Percentiles rank a stretch among this genome's conserved stretches.
phyloP scores from a whole-genome alignment of 2,329 filamentous ascomycete genomes.

The Rhexocercosporidium sp. region DNA sequence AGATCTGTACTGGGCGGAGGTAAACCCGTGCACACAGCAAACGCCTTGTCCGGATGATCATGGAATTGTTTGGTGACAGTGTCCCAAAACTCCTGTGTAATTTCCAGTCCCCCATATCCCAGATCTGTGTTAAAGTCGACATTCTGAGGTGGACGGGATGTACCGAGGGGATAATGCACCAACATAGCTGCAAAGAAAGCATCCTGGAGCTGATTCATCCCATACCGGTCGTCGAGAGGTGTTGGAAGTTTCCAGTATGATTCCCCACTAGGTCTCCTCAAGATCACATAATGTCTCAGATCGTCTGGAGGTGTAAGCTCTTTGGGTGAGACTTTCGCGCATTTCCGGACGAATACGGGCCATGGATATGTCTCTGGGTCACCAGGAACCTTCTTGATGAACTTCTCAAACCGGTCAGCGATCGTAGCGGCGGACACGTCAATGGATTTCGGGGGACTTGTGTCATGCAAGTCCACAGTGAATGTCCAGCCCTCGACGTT shows the following conservation, averaged over 20 bases:
- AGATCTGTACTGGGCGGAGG: neutral
- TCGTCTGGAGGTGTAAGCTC: conserved; percentile 9
- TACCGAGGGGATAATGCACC: conserved; percentile 16
- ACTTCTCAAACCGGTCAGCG: neutral
- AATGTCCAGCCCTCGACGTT: neutral
- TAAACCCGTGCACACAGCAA: neutral
- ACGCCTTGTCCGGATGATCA: neutral
- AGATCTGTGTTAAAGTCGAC: conserved; percentile 16
- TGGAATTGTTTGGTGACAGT: neutral
- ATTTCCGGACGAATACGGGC: conserved; percentile 8
- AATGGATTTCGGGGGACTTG: neutral
- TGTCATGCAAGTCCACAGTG: conserved; percentile 1
- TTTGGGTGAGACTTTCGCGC: conserved; percentile 2
- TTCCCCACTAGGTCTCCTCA: neutral
- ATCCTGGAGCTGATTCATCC: conserved; percentile 32
- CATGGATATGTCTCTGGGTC: neutral
- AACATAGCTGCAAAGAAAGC: conserved; percentile 26
- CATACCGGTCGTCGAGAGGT: conserved; percentile 12
- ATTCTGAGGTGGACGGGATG: conserved; percentile 4
- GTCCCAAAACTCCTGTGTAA: conserved; percentile 15
- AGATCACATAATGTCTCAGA: conserved; percentile 10
- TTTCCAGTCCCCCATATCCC: conserved; percentile 31
- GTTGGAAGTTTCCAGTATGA: conserved; percentile 36
- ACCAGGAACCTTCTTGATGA: neutral
- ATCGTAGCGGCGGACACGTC: neutral